A percentile compares a stretch with the other conserved stretches of the same genome.
phyloP scores from a whole-genome alignment of 2,329 filamentous ascomycete species.

The Cladobotryum mycophilum region DNA sequence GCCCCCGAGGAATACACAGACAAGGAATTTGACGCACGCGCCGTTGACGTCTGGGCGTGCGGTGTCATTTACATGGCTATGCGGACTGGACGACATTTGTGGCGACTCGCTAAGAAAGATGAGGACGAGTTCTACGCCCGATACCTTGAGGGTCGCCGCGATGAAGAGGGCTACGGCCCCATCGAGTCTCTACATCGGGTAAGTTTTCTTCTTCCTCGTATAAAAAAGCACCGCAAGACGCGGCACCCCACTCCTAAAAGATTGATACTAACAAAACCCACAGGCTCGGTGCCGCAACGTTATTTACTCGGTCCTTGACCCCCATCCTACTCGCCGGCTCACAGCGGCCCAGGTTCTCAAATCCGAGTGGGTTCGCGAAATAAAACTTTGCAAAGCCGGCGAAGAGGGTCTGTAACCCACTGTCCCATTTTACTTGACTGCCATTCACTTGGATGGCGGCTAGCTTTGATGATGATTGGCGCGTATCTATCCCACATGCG shows the following conservation, averaged over 20 bases:
- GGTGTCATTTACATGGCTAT: conserved; percentile 99
- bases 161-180: conserved; percentile 92
- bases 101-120: conserved; percentile 93
- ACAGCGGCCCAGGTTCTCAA: conserved; percentile 95
- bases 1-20: conserved; percentile 94
- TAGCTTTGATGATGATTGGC: conserved; percentile 17
- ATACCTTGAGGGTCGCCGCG: conserved; percentile 85
- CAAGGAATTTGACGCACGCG: conserved; percentile 91
- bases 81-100: conserved; percentile 90
- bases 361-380: conserved; percentile 97
- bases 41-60: conserved; percentile 97
- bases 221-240: too few relatives aligned
- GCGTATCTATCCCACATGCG: conserved; percentile 5
- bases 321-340: conserved; percentile 85
- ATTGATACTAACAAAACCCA: background rate
- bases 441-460: conserved; percentile 20
- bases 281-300: conserved; percentile 96
- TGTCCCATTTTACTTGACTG: conserved; percentile 18
- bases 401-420: conserved; percentile 76
- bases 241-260: too few relatives aligned
- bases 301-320: conserved; percentile 96
- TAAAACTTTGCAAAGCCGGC: conserved; percentile 92
- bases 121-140: conserved; percentile 96
- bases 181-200: conserved; percentile 94
- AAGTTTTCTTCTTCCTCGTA: conserved; percentile 36